phyloP scores from a whole-genome alignment of 257 asterid species.

The Eustoma russellianum region DNA sequence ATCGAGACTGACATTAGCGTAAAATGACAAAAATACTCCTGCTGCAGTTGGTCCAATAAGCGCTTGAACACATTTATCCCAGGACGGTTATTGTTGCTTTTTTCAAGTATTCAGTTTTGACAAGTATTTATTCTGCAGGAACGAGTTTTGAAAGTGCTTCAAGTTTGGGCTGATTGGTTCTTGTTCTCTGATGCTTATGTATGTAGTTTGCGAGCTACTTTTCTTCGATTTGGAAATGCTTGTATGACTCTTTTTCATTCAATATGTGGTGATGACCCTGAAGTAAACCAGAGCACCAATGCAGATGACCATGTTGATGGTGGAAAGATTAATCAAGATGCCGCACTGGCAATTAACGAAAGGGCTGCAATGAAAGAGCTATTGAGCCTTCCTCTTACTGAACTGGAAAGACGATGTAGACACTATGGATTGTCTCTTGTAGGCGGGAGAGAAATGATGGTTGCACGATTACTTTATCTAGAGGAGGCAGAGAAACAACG shows the following conservation, averaged over 20 bases:
- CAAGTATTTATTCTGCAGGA: slow-evolving; percentile 42
- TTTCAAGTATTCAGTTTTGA: neutral
- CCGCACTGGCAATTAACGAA: slow-evolving; percentile 86
- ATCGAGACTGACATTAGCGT: too few species aligned
- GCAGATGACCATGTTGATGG: slow-evolving; percentile 38
- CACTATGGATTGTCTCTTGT: slow-evolving; percentile 82
- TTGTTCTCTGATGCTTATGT: slow-evolving; percentile 86
- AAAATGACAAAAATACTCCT: too few species aligned
- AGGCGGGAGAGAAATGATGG: slow-evolving; percentile 95
- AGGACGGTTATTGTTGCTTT: neutral
- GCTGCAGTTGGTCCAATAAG: slow-evolving; percentile 4
- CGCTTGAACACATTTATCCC: slow-evolving; percentile 4
- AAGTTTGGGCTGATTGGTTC: slow-evolving; percentile 97
- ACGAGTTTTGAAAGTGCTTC: slow-evolving; percentile 84
- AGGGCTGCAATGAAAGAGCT: slow-evolving; percentile 90
- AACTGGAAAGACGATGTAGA: slow-evolving; percentile 86
- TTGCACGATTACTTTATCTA: slow-evolving; percentile 76
- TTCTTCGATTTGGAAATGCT: slow-evolving; percentile 74
- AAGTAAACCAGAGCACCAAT: slow-evolving; percentile 50
- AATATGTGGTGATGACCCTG: slow-evolving; percentile 86
- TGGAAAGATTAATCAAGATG: slow-evolving; percentile 55
- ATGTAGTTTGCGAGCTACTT: slow-evolving; percentile 86
- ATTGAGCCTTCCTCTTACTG: slow-evolving; percentile 56
- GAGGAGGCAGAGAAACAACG: slow-evolving; percentile 91
- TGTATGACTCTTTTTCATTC: slow-evolving; percentile 79